Percentiles rank a stretch among this genome's conserved stretches.
Conservation (phyloP, 2,329 filamentous ascomycete species). For the Chaetomium sp. region DNA sequence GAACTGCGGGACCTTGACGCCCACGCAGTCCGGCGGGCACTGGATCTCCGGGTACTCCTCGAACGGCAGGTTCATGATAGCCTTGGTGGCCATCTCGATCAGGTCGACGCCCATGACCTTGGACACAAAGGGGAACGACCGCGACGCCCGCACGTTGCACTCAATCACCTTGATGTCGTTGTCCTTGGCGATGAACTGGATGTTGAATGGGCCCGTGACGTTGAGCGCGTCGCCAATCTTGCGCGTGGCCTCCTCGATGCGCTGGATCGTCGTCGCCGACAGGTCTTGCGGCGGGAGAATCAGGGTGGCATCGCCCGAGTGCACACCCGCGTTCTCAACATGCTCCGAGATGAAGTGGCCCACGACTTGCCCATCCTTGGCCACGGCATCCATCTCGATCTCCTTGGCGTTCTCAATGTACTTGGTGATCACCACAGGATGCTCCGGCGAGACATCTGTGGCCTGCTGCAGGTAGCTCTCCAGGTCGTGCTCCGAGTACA, state of each 20-base stretch:
- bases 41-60: slow-evolving; percentile 72
- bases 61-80: slow-evolving; percentile 81
- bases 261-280: slow-evolving; percentile 75
- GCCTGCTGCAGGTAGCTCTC: slow-evolving; percentile 85
- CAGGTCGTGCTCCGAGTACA: slow-evolving; percentile 91
- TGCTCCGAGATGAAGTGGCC: slow-evolving; percentile 98
- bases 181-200: slow-evolving; percentile 98
- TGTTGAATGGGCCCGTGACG: slow-evolving; percentile 95
- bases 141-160: slow-evolving; percentile 92
- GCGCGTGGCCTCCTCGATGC: slow-evolving; percentile 89
- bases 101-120: slow-evolving; percentile 98
- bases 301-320: slow-evolving; percentile 94
- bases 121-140: slow-evolving; percentile 96
- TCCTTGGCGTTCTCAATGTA: slow-evolving; percentile 99
- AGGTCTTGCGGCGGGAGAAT: slow-evolving; percentile 93
- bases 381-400: slow-evolving; percentile 99
- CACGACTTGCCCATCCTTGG: slow-evolving; percentile 79
- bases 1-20: slow-evolving; percentile 97
- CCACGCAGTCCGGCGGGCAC: slow-evolving; percentile 76
- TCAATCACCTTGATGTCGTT: slow-evolving; percentile 99
- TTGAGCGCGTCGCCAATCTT: slow-evolving; percentile 95
- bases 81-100: slow-evolving; percentile 97
- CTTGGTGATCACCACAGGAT: slow-evolving; percentile 97
- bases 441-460: slow-evolving; percentile 85
- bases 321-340: slow-evolving; percentile 96